Conservation (phyloP, 2,329 filamentous ascomycete genomes). For the Setomelanomma holmii region DNA sequence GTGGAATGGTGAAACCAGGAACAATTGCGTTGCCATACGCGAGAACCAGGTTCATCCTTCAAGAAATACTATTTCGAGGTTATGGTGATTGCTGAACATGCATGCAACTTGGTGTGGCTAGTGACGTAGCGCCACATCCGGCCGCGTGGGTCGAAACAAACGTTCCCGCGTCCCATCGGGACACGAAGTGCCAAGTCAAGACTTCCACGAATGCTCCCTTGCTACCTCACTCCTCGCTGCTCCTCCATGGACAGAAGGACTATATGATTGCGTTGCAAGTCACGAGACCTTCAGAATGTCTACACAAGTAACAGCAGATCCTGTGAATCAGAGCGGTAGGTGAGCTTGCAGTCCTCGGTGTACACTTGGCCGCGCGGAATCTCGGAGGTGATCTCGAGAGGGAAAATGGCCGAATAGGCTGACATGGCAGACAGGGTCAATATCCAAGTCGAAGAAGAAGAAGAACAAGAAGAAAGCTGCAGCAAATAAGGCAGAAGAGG, state of each 20-base stretch:
- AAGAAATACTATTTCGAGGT: too few species aligned
- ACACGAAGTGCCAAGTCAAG: slow-evolving; percentile 47
- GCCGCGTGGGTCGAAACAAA: slow-evolving; percentile 34
- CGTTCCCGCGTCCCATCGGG: slow-evolving; percentile 41
- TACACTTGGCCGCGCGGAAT: slow-evolving; percentile 5
- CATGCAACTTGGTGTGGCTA: too few species aligned
- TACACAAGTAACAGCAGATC: slow-evolving; percentile 32
- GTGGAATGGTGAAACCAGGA: too few species aligned
- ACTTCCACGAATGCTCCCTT: slow-evolving; percentile 34
- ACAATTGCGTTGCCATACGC: too few species aligned
- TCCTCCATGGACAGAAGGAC: slow-evolving; percentile 1
- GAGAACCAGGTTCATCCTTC: too few species aligned
- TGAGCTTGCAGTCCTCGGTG: slow-evolving; percentile 33
- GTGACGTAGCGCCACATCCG: slow-evolving; percentile 28
- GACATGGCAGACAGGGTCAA: slow-evolving; percentile 29
- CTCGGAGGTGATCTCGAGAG: neutral
- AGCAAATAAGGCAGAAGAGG: slow-evolving; percentile 35
- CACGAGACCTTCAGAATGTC: slow-evolving; percentile 35
- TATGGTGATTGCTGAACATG: too few species aligned
- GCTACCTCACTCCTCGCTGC: slow-evolving; percentile 11
- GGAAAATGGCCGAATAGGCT: neutral
- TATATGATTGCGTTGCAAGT: slow-evolving; percentile 1
- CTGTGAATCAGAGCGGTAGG: slow-evolving; percentile 46
- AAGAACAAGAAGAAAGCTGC: slow-evolving; percentile 49
- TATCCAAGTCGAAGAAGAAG: slow-evolving; percentile 50